These are phyloP conservation scores for Arachis stenosperma DNA, from an alignment of 306 rosid species.

Conservation along the genomic window DNA sequence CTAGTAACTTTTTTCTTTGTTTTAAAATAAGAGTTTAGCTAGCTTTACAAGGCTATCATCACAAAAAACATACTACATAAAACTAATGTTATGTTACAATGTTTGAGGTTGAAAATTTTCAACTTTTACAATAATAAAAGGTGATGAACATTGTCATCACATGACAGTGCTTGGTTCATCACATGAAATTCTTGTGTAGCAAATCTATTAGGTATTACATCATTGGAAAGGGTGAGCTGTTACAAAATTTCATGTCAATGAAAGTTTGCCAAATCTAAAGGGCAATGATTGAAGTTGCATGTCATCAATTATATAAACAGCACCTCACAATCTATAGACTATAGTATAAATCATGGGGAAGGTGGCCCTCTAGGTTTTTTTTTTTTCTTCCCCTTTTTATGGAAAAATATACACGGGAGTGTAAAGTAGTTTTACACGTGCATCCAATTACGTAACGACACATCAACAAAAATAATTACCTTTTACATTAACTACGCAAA, in stretches of 20 bases:
- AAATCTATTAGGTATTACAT: neutral
- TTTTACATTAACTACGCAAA: no score
- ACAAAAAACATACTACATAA: neutral
- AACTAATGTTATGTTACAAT: neutral
- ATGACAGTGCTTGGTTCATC: neutral
- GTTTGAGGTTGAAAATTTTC: neutral
- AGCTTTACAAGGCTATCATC: neutral
- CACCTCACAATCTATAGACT: neutral
- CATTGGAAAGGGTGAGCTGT: neutral
- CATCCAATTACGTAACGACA: no score
- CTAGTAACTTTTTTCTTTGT: neutral
- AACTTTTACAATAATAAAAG: neutral
- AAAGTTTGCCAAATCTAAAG: neutral
- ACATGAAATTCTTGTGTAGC: neutral
- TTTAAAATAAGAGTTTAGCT: neutral
- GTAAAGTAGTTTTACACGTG: no score
- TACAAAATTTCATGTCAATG: neutral
- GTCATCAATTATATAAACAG: constrained; percentile 4
- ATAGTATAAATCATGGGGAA: constrained; percentile 5
- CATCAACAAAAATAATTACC: no score
- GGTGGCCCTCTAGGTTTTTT: neutral
- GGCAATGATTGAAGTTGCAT: neutral
- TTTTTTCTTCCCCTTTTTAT: neutral
- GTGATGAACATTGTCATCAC: neutral
- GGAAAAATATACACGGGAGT: neutral